A percentile compares a stretch with the other conserved stretches of the same genome.
phyloP scores from a whole-genome alignment of 2,329 filamentous ascomycete genomes.

The Paecilomyces niveus region DNA sequence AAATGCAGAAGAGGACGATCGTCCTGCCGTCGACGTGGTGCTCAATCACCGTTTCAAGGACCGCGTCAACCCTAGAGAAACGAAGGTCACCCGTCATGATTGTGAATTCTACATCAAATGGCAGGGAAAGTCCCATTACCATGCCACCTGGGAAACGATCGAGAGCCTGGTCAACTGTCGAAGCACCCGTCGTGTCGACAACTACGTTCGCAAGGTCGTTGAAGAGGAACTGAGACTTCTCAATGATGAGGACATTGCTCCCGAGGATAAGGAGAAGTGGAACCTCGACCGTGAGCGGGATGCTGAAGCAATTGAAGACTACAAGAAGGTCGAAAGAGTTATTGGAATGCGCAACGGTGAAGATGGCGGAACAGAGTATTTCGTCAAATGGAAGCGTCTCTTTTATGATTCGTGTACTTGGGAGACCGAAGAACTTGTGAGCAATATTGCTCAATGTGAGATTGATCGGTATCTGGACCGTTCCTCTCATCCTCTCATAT shows the following conservation, averaged over 20 bases:
- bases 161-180: constrained; percentile 68
- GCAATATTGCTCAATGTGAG: constrained; percentile 72
- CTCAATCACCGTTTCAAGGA: constrained; percentile 78
- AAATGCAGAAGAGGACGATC: constrained; percentile 64
- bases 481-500: constrained; percentile 70
- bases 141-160: constrained; percentile 89
- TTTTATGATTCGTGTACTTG: constrained; percentile 93
- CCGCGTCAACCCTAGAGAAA: constrained; percentile 43
- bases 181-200: constrained; percentile 83
- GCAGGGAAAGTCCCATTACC: constrained; percentile 90
- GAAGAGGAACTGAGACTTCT: constrained; percentile 71
- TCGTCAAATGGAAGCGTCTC: constrained; percentile 93
- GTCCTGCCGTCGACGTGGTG: constrained; percentile 83
- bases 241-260: constrained; percentile 65
- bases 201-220: constrained; percentile 83
- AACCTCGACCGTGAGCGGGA: constrained; percentile 91
- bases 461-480: constrained; percentile 89
- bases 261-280: constrained; percentile 87
- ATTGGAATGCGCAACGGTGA: constrained; percentile 77
- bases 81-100: constrained; percentile 49
- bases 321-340: constrained; percentile 85
- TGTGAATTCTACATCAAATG: constrained; percentile 94
- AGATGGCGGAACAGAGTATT: constrained; percentile 70
- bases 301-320: constrained; percentile 80
- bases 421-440: constrained; percentile 72